Percentiles rank a stretch among this genome's conserved stretches.
phyloP scores from a whole-genome alignment of 352 stramenopile species.

The Pythium folliculosum region DNA sequence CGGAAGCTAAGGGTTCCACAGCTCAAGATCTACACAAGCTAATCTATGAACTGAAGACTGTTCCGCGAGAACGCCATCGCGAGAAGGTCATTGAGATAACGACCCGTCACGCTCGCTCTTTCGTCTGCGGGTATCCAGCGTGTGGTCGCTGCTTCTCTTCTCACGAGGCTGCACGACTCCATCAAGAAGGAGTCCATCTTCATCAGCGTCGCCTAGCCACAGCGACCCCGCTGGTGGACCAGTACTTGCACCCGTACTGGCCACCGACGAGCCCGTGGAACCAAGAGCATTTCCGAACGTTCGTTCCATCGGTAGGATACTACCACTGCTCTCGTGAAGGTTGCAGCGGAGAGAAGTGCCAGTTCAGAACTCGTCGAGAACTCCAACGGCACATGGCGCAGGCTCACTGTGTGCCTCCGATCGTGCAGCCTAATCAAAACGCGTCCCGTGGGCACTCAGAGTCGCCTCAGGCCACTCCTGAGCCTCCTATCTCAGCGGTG shows the following conservation, averaged over 20 bases:
- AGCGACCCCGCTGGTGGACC: constrained; percentile 42
- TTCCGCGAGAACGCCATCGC: constrained; percentile 42
- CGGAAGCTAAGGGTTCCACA: constrained; percentile 5
- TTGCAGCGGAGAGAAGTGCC: constrained; percentile 35
- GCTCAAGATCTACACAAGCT: constrained; percentile 51
- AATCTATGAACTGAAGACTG: constrained; percentile 73
- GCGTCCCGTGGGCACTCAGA: not conserved
- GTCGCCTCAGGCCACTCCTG: not conserved
- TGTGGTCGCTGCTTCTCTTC: constrained; percentile 70
- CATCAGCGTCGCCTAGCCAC: constrained; percentile 41
- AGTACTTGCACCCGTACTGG: constrained; percentile 68
- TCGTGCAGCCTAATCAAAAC: not conserved
- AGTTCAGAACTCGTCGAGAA: constrained; percentile 52
- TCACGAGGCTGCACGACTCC: constrained; percentile 46
- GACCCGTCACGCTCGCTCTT: constrained; percentile 42
- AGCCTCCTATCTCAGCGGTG: constrained; percentile 5
- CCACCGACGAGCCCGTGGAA: constrained; percentile 50
- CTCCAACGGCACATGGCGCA: constrained; percentile 24
- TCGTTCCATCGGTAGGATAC: constrained; percentile 38
- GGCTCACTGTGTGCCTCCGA: not conserved
- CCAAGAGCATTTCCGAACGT: constrained; percentile 28
- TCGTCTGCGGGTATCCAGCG: constrained; percentile 54
- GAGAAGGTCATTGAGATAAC: constrained; percentile 56
- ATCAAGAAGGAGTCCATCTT: constrained; percentile 47
- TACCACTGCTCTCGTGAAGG: constrained; percentile 39